phyloP scores from a whole-genome alignment of 2,329 filamentous ascomycete species.

The Aureobasidium melanogenum region DNA sequence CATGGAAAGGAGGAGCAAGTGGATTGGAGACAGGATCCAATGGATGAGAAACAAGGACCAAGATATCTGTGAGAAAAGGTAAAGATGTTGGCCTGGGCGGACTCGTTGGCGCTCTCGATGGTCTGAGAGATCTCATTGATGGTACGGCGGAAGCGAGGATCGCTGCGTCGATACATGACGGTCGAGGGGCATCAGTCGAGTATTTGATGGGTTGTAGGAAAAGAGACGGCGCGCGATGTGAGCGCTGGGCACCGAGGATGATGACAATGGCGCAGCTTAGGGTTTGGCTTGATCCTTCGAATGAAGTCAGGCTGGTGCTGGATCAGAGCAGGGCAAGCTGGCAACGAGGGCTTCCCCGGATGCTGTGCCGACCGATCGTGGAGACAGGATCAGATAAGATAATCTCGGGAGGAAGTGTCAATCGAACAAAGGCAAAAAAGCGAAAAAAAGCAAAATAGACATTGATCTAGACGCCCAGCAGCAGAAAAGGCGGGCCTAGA shows the following conservation, averaged over 20 bases:
- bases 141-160: constrained; percentile 84
- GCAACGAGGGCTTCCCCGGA: not conserved
- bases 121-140: constrained; percentile 91
- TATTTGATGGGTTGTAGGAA: not conserved
- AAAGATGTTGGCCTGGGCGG: constrained; percentile 86
- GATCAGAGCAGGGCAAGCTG: not conserved
- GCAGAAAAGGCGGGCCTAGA: not conserved
- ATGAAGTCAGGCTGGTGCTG: not conserved
- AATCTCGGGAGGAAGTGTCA: not conserved
- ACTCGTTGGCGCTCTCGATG: constrained; percentile 81
- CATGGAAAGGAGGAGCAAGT: constrained; percentile 68
- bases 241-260: not conserved
- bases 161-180: constrained; percentile 52
- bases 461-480: not conserved
- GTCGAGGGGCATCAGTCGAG: not conserved
- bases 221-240: not conserved
- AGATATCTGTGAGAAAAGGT: constrained; percentile 81
- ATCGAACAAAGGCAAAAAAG: not conserved
- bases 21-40: constrained; percentile 56
- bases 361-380: not conserved
- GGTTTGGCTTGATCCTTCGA: not conserved
- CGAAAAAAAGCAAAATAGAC: not conserved
- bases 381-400: constrained; percentile 1
- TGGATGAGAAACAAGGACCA: constrained; percentile 62
- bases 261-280: constrained; percentile 6